Evolutionary conservation across 108 stramenopile genomes (phyloP), one percentile per base, ranked within the genome.

Genomic region (Cyclotella choctawhatcheeana): DNA sequence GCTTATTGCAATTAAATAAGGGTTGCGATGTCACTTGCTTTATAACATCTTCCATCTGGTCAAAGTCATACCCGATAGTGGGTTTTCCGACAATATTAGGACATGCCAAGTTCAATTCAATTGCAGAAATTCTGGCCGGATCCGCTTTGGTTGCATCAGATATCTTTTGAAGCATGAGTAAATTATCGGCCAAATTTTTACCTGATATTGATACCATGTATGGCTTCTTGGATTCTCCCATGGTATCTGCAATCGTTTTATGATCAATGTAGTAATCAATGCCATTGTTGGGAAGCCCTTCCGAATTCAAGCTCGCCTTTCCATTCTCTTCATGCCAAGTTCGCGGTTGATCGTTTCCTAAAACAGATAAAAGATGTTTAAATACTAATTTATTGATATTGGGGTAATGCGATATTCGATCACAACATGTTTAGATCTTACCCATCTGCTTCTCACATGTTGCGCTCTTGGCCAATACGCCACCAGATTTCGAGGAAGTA

Each of bases 61-160:
- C 91, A 78, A 94, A 91, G 58, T 97, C 96, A 77, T 95, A 97
- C 24, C 90, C 96, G 56, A 97, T 91, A 31, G 92, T 95, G 16
- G 96, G 96, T 64, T 97, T 94, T 3, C 96, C 96, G 58, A 93
- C 90, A n/a, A 97, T 83, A 67, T 97, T 97, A 29, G 96, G 93
- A 81, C 96, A 97, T 20, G 96, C 96, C 52, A 97, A 69, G 73
- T 97, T 97, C 62, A 97, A 71, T 73, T 97, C 96, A 22, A 97
- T 82, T 20, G 79, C 81, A 13, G 89, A 70, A 48, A 94, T 90
- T 8, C 68, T 69, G 21, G 59, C 37, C n/a, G 66, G 51, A 13
- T 66, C 20, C 20, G 52, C 48, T 21, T 77, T 64, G 24, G 59
- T 66, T 8, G 71, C 60, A 45, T 67, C 61, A n/a, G 76, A 60